phyloP scores from a whole-genome alignment of 768 basidiomycete species.

The Suillus cothurnatus region DNA sequence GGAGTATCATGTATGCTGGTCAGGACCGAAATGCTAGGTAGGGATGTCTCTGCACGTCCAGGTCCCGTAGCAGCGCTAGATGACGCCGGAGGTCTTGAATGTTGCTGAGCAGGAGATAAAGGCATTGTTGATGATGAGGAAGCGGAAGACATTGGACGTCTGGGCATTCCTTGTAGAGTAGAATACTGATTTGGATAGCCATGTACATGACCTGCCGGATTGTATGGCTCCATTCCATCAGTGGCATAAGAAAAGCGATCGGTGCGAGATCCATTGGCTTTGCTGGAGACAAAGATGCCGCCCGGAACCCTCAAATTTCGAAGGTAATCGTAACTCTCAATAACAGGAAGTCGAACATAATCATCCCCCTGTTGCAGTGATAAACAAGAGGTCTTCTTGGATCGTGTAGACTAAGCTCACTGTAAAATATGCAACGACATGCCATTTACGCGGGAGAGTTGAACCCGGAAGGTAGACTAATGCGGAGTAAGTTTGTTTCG shows the following conservation, averaged over 20 bases:
- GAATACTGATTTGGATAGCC: slow-evolving; percentile 13
- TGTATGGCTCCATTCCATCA: slow-evolving; percentile 22
- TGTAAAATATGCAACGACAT: slow-evolving; percentile 82
- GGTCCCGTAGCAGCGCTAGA: slow-evolving; percentile 11
- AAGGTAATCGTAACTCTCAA: slow-evolving; percentile 77
- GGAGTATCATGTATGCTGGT: slow-evolving; percentile 11
- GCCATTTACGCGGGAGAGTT: slow-evolving; percentile 70
- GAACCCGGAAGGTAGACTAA: slow-evolving; percentile 66
- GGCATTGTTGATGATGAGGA: slow-evolving; percentile 18
- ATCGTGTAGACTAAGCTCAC: slow-evolving; percentile 40
- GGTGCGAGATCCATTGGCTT: slow-evolving; percentile 41
- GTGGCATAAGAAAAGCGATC: slow-evolving; percentile 21
- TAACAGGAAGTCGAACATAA: slow-evolving; percentile 67
- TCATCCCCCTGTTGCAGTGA: slow-evolving; percentile 57
- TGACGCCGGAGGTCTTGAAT: slow-evolving; percentile 10
- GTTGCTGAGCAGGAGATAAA: slow-evolving; percentile 16
- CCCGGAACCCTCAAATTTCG: slow-evolving; percentile 66
- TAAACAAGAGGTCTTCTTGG: slow-evolving; percentile 8
- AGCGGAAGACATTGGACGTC: slow-evolving; percentile 17
- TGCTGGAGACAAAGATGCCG: slow-evolving; percentile 74
- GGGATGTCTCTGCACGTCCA: slow-evolving; percentile 13
- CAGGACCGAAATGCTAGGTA: slow-evolving; percentile 28
- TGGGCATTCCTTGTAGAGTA: slow-evolving; percentile 16
- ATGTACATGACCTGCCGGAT: slow-evolving; percentile 10
- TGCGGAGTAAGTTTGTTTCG: slow-evolving; percentile 85